Base-by-base conservation (phyloP, 2,329 filamentous ascomycete species). In the Xylaria polymorpha region DNA sequence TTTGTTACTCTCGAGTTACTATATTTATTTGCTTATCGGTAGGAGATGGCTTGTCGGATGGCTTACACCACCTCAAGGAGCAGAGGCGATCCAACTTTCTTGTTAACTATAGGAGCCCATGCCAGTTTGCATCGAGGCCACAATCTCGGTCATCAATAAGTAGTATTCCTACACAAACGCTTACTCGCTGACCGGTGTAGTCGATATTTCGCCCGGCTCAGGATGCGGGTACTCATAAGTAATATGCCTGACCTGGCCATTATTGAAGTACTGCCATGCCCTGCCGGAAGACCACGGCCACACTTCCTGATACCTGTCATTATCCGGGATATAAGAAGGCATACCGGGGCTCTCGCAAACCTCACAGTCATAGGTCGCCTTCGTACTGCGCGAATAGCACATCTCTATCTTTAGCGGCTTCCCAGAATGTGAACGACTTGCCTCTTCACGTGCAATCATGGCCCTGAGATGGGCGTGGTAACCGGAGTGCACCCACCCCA, bases 271-370 rank as follows among this genome's bases (percentile, higher is more conserved):
- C n/a, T 69, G 69, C 46, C 44, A 22, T 2, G 62, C 62, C 22
- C 51, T 68, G 14, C 69, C 66, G 7, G 20, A 14, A 35, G 69
- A 53, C 69, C 69, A 71, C 15, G 59, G 59, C 69, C 66, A 71
- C 3, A 68, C 58, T 4, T 56, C n/a, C 12, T 20, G 0, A 29
- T 64, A 68, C 39, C 41, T 57, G 14, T 41, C 32, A 53, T 67
- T 46, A n/a, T 39, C 20, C 6, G 14, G 14, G 5, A 35, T 55
- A 22, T 9, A 67, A 6, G 32, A 20, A 6, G 29, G 15, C 53
- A 43, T 50, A 1, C 44, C 46, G 6, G 61, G 46, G 15, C 43
- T 53, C 32, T 66, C 46, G 29, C 69, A 71, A n/a, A 69, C 50
- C 37, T 70, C 58, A 6, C 68, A 68, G 15, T 35, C 37, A 20